Base-by-base conservation (phyloP, 441 rosid species). In the Erodium chrysanthum region DNA sequence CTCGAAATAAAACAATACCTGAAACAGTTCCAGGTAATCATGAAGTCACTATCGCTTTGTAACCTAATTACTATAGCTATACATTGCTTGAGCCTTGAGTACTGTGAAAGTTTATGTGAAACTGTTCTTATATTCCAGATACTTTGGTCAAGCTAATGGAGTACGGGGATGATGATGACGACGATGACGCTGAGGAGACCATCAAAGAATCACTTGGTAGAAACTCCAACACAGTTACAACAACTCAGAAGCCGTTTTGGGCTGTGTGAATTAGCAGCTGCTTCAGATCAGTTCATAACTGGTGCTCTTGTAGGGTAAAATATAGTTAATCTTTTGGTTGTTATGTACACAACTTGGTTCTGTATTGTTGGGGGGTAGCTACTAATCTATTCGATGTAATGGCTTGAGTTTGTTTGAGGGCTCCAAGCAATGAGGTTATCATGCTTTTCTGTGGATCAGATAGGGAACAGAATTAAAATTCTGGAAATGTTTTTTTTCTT, bases 151-250 rank as follows among this genome's bases (percentile, higher is more conserved):
- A 91, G 80, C 76, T 93, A 75, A 84, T 91, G 92, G 90, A 91
- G 72, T 88, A 93, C 73, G 91, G 97, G n/a, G 92, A 93, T 4
- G 98, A 90, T 20, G 93, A 92, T 27, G 88, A 86, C 7, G 90
- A 86, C 5, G 90, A 73, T 0, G 86, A 87, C n/a, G 89, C 81
- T 76, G 65, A 74, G 17, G 40, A 69, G 15, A 33, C 40, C 5
- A 7, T 7, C 9, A 81, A 74, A 64, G 84, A 71, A 72, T 48
- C 80, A 23, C 60, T 37, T 1, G 25, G 65, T 27, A 68, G 77
- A 21, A 75, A 78, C 22, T 70, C 78, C 17, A 66, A 22, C 58
- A 48, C 71, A 20, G 64, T 29, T 63, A 33, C 40, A 33, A 64
- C 78, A 35, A 64, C 65, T 61, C 71, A 52, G 68, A 89, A 86